phyloP scores from a whole-genome alignment of 2,329 filamentous ascomycete genomes.

The Thermothelomyces thermophilus region DNA sequence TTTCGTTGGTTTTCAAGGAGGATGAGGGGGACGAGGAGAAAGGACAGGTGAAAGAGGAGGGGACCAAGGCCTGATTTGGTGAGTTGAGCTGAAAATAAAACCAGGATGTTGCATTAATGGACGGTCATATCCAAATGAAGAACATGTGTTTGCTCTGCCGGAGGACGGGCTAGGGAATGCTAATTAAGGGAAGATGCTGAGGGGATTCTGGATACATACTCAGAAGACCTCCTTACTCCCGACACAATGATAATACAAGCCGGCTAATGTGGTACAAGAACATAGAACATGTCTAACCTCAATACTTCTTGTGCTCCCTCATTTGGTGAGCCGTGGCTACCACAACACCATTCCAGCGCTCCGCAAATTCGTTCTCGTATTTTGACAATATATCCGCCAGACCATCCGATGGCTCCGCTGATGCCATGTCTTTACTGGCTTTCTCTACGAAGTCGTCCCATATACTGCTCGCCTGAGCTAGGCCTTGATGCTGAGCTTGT shows the following conservation, averaged over 20 bases:
- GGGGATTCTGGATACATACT: no score
- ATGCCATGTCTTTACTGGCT: conserved; percentile 6
- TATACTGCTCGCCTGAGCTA: conserved; percentile 17
- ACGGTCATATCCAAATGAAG: no score
- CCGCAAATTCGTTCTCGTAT: conserved; percentile 12
- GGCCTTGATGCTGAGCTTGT: conserved; percentile 16
- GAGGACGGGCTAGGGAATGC: no score
- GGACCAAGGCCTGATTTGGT: background rate
- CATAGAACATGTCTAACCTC: no score
- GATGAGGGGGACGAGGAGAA: conserved; percentile 41
- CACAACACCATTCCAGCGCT: conserved; percentile 12
- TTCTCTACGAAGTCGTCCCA: conserved; percentile 21
- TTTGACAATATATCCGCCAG: conserved; percentile 6
- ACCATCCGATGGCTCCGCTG: conserved; percentile 8
- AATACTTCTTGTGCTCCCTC: conserved; percentile 3
- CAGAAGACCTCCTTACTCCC: background rate
- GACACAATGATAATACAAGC: background rate
- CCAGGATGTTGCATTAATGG: background rate
- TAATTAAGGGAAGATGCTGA: no score
- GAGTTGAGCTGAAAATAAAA: background rate
- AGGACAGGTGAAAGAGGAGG: conserved; percentile 6
- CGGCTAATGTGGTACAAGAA: no score
- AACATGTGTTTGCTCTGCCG: background rate
- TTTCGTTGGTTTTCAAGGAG: conserved; percentile 75
- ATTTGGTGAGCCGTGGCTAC: conserved; percentile 14